Base-by-base conservation (phyloP, 2,329 filamentous ascomycete species). In the Neopestalotiopsis sp. region DNA sequence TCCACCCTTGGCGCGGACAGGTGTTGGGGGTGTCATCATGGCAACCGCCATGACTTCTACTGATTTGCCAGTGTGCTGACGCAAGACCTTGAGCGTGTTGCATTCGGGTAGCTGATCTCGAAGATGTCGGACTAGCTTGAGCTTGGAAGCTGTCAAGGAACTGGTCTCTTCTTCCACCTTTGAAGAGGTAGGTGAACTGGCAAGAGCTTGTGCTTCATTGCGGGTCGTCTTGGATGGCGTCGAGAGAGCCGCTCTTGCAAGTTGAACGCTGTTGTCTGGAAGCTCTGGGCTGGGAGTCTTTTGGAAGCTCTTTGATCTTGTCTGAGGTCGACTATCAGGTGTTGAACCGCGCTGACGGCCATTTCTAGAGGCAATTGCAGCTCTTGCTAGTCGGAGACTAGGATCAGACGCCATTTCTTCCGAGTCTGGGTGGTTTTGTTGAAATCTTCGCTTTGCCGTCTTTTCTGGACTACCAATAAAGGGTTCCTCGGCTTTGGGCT, bases 11-110 rank as follows among this genome's bases (percentile, higher is more conserved):
- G 87, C 87, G 49, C 89, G 84, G 68, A 83, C 80, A 6, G 89
- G 84, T 61, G 84, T 81, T 10, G 83, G 78, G 2, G 88, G 86
- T 20, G 81, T 80, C 61, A 83, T 82, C 14, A 87, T 86, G 4
- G 83, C 88, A 6, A 91, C 81, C 17, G 83, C 89, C 9, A 90
- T 77, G 5, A 90, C 79, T 74, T 90, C 87, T 2, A 87, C 75
- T 30, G 81, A 83, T 71, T 85, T 83, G 65, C 82, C 81, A 59
- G 87, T 79, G 67, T 85, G 82, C 56, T 79, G 81, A n/a, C 85
- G 84, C 40, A 91, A 79, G 5, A 80, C 77, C 71, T 86, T 86
- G 17, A 91, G 82, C 1, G 85, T 73, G 56, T 86, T 80, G 71
- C 82, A 89, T 69, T 89, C 87, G 2, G 85, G 83, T 56, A 90